These are phyloP conservation scores for Cicer pinnatifidum DNA, from an alignment of 306 rosid species.

Conservation along the genomic window DNA sequence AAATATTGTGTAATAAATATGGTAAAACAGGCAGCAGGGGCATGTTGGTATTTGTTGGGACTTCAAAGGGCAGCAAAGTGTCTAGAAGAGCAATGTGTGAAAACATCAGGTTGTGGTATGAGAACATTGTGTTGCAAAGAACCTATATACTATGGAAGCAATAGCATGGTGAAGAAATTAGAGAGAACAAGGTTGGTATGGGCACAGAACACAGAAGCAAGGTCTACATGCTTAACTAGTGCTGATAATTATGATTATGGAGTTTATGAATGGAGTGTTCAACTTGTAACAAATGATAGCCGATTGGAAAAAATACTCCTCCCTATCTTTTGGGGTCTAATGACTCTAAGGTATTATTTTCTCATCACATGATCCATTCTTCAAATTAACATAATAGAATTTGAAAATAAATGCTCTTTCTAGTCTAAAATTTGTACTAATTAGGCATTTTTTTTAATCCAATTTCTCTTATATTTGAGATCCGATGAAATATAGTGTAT, in stretches of 20 bases:
- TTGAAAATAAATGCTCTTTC: too few relatives aligned
- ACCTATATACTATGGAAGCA: conserved; percentile 68
- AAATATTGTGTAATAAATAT: background rate
- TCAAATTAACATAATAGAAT: too few relatives aligned
- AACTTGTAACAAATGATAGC: conserved; percentile 73
- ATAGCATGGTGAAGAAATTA: conserved; percentile 39
- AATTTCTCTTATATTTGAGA: too few relatives aligned
- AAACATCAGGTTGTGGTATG: conserved; percentile 53
- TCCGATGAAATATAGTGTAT: too few relatives aligned
- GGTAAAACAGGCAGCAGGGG: conserved; percentile 83
- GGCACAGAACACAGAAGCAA: conserved; percentile 69
- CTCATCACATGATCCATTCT: background rate
- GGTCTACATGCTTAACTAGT: conserved; percentile 66
- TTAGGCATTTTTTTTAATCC: too few relatives aligned
- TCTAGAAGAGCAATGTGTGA: conserved; percentile 67
- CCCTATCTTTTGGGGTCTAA: conserved; percentile 93
- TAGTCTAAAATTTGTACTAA: too few relatives aligned
- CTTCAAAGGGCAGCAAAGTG: conserved; percentile 81
- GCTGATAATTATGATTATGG: conserved; percentile 74
- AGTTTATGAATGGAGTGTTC: conserved; percentile 82
- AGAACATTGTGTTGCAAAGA: conserved; percentile 65
- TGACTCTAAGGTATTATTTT: conserved; percentile 83
- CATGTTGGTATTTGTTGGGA: conserved; percentile 96
- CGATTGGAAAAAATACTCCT: conserved; percentile 84
- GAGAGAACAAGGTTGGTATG: conserved; percentile 63